Evolutionary conservation across 1,284 basidiomycete species (phyloP).

Genomic region (Cutaneotrichosporon arboriforme): DNA sequence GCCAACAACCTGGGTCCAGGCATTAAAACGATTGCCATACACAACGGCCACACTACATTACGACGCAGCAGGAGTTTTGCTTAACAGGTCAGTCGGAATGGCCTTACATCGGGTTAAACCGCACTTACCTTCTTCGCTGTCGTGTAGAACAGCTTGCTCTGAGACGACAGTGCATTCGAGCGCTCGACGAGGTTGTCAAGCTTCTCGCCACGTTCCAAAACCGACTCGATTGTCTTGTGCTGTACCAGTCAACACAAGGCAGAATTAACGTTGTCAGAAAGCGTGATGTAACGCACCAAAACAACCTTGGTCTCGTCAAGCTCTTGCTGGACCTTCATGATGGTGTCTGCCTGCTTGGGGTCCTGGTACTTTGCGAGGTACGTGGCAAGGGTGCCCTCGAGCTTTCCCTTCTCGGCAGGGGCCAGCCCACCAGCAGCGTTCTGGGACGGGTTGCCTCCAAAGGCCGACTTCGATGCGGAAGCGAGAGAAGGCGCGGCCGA

Average conservation of each 20-base stretch:
- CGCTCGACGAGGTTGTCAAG: slow-evolving; percentile 95
- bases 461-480: slow-evolving; percentile 39
- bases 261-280: not conserved
- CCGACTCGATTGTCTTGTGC: slow-evolving; percentile 99
- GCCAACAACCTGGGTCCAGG: not conserved
- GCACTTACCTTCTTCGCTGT: slow-evolving; percentile 76
- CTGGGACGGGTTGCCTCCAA: slow-evolving; percentile 45
- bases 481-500: slow-evolving; percentile 38
- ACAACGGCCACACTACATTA: slow-evolving; percentile 42
- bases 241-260: slow-evolving; percentile 39
- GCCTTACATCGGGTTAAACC: not conserved
- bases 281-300: slow-evolving; percentile 57
- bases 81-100: slow-evolving; percentile 29
- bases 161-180: slow-evolving; percentile 80
- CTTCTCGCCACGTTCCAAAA: slow-evolving; percentile 93
- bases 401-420: slow-evolving; percentile 49
- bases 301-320: slow-evolving; percentile 99
- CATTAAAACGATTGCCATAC: not conserved
- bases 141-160: slow-evolving; percentile 94
- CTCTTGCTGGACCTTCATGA: slow-evolving; percentile 98
- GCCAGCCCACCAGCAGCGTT: slow-evolving; percentile 44
- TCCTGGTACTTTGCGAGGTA: slow-evolving; percentile 96
- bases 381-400: slow-evolving; percentile 58
- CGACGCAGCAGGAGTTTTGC: slow-evolving; percentile 67
- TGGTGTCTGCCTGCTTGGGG: slow-evolving; percentile 93